phyloP scores from a whole-genome alignment of 495 filamentous ascomycete species.

The Xylaria nigripes region DNA sequence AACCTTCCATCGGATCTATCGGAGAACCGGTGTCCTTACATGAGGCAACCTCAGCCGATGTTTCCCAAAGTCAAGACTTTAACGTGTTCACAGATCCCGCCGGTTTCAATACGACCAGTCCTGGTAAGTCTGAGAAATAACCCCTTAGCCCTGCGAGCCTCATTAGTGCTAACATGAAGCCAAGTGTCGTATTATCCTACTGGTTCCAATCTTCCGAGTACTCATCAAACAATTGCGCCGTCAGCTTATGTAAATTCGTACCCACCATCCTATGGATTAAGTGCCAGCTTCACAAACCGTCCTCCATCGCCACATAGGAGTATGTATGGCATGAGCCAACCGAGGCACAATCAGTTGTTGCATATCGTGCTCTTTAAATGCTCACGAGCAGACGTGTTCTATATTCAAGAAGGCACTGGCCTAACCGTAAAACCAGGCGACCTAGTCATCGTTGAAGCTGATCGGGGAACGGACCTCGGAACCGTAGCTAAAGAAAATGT shows the following conservation, averaged over 20 bases:
- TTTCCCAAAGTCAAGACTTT: constrained; percentile 32
- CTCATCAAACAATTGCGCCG: constrained; percentile 34
- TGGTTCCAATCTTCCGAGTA: constrained; percentile 16
- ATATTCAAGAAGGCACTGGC: constrained; percentile 90
- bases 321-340: constrained; percentile 56
- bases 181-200: constrained; percentile 45
- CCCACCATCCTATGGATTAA: constrained; percentile 37
- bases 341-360: constrained; percentile 71
- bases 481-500: constrained; percentile 84
- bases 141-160: not conserved
- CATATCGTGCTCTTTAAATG: constrained; percentile 96
- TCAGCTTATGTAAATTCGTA: constrained; percentile 33
- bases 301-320: constrained; percentile 47
- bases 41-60: constrained; percentile 34
- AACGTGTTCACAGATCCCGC: constrained; percentile 25
- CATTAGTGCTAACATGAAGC: constrained; percentile 19
- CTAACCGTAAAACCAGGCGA: constrained; percentile 84
- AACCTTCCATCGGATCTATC: constrained; percentile 58
- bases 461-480: constrained; percentile 90
- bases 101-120: constrained; percentile 25
- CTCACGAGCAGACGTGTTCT: constrained; percentile 88
- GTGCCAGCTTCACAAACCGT: constrained; percentile 48
- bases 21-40: constrained; percentile 44
- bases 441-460: constrained; percentile 93
- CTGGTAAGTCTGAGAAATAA: constrained; percentile 22